phyloP scores from a whole-genome alignment of 371 early-diverging fungal genomes.

The Umbelopsis sp. region DNA sequence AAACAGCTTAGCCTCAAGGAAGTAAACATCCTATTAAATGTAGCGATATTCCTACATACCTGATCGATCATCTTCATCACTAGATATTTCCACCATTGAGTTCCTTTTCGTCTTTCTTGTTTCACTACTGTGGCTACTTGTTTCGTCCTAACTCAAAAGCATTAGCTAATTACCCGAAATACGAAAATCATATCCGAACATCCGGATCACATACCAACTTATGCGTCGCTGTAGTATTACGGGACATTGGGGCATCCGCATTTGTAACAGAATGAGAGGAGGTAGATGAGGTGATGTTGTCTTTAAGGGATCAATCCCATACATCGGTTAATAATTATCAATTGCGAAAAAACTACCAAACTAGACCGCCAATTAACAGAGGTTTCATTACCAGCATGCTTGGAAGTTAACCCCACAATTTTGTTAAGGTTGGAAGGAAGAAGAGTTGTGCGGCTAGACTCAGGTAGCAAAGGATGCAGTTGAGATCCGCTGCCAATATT shows the following conservation, averaged over 20 bases:
- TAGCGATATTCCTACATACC: not conserved
- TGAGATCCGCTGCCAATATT: not conserved
- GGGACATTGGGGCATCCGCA: too few species aligned
- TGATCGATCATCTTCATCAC: constrained; percentile 5
- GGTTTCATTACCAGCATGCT: not conserved
- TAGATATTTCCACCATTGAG: constrained; percentile 15
- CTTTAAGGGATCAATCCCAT: not conserved
- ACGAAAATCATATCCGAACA: too few species aligned
- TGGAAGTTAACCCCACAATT: constrained; percentile 9
- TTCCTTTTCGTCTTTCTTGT: constrained; percentile 1
- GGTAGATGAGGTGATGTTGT: not conserved
- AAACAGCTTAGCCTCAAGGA: too few species aligned
- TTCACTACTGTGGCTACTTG: not conserved
- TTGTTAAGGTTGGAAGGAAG: not conserved
- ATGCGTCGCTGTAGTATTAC: too few species aligned
- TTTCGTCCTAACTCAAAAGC: not conserved
- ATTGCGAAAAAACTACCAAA: too few species aligned
- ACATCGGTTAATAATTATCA: not conserved
- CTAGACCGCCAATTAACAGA: not conserved
- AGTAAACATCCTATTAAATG: too few species aligned
- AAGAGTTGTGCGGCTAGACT: not conserved
- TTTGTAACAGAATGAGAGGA: not conserved
- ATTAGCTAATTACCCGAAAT: not conserved
- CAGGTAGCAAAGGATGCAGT: not conserved
- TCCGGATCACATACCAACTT: too few species aligned